These are phyloP conservation scores for Aspergillus felis DNA, from an alignment of 2,329 filamentous ascomycete genomes.

Conservation along the genomic window DNA sequence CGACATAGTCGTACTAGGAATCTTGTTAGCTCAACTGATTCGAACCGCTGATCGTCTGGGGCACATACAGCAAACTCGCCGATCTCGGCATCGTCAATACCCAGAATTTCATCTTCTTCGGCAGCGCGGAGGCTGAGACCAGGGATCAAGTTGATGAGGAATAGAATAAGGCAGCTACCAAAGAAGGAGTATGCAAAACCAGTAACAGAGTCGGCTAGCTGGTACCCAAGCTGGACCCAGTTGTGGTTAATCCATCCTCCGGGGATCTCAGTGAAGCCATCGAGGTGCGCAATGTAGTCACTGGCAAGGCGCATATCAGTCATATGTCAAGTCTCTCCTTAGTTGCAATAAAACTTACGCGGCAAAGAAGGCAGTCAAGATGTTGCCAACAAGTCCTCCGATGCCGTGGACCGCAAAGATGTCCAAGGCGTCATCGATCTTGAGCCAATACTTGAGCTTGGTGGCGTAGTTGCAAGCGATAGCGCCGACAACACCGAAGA, in stretches of 20 bases:
- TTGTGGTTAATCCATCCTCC: constrained; percentile 82
- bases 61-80: constrained; percentile 76
- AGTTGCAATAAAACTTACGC: constrained; percentile 47
- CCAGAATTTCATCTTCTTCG: constrained; percentile 75
- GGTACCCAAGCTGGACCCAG: constrained; percentile 79
- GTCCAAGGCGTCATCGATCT: constrained; percentile 80
- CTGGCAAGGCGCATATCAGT: constrained; percentile 28
- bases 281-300: constrained; percentile 77
- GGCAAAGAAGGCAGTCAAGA: constrained; percentile 77
- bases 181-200: constrained; percentile 76
- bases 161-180: constrained; percentile 73
- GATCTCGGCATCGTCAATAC: constrained; percentile 85
- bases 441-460: constrained; percentile 80
- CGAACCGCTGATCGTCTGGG: background rate
- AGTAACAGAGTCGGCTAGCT: constrained; percentile 74
- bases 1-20: constrained; percentile 76
- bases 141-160: constrained; percentile 74
- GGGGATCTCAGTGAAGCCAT: constrained; percentile 62
- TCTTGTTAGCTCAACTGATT: constrained; percentile 1
- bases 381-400: constrained; percentile 73
- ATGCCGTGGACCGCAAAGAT: constrained; percentile 82
- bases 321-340: background rate
- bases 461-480: constrained; percentile 83
- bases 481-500: constrained; percentile 74
- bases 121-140: constrained; percentile 69